Percentiles rank a stretch among this genome's conserved stretches.
phyloP scores from a whole-genome alignment of 768 basidiomycete genomes.

The Collybia sordida region DNA sequence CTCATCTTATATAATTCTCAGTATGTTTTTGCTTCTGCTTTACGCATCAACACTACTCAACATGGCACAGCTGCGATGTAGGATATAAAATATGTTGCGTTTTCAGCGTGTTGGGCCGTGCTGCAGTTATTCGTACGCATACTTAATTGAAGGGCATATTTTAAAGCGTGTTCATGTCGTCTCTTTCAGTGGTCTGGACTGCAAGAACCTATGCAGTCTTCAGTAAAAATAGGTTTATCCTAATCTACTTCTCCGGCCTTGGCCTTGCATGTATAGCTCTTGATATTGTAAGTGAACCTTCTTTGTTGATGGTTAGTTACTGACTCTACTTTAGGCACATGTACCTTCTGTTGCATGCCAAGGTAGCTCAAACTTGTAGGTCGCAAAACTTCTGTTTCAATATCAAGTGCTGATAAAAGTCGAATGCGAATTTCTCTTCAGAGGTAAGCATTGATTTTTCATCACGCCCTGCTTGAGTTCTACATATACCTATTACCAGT shows the following conservation, averaged over 20 bases:
- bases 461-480: no score
- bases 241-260: slow-evolving; percentile 9
- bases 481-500: no score
- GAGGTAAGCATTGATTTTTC: no score
- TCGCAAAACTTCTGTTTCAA: neutral
- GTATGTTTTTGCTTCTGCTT: no score
- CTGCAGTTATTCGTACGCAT: neutral
- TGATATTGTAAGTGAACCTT: slow-evolving; percentile 13
- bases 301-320: neutral
- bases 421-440: no score
- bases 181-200: slow-evolving; percentile 5
- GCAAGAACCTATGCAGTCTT: slow-evolving; percentile 17
- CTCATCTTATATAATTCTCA: no score
- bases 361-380: neutral
- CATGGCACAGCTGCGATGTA: neutral
- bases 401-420: no score
- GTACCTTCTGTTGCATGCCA: slow-evolving; percentile 15
- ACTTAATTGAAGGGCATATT: no score
- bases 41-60: no score
- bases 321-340: slow-evolving; percentile 9
- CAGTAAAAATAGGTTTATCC: slow-evolving; percentile 10
- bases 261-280: slow-evolving; percentile 16
- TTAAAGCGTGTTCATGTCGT: no score
- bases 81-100: neutral
- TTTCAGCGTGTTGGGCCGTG: neutral